A percentile compares a stretch with the other conserved stretches of the same genome.
phyloP scores from a whole-genome alignment of 192 early-diverging fungal species.

The Coemansia brasiliensis region DNA sequence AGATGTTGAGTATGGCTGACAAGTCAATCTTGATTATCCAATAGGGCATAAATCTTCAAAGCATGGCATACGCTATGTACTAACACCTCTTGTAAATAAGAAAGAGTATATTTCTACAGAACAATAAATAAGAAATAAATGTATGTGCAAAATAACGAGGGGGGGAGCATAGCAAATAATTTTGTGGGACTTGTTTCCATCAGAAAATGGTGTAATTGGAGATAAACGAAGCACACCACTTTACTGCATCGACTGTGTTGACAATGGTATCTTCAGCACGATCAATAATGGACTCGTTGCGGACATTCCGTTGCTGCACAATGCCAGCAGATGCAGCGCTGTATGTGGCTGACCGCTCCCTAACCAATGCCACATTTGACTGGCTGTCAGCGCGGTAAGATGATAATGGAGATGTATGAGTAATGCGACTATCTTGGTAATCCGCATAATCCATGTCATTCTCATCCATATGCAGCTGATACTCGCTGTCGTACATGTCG shows the following conservation, averaged over 20 bases:
- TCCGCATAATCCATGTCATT: slow-evolving; percentile 18
- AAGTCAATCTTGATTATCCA: not conserved
- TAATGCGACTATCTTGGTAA: slow-evolving; percentile 6
- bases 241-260: slow-evolving; percentile 56
- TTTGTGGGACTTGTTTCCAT: too few species aligned
- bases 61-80: not conserved
- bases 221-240: slow-evolving; percentile 58
- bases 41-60: too few species aligned
- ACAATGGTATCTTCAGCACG: slow-evolving; percentile 54
- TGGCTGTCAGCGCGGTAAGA: slow-evolving; percentile 7
- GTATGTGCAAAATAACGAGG: slow-evolving; percentile 5
- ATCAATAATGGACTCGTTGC: slow-evolving; percentile 54
- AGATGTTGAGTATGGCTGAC: not conserved
- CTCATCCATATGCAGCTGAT: slow-evolving; percentile 23
- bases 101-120: slow-evolving; percentile 3
- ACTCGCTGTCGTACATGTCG: slow-evolving; percentile 34
- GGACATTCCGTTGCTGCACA: slow-evolving; percentile 11
- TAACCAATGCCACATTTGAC: slow-evolving; percentile 1
- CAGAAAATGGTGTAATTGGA: slow-evolving; percentile 57
- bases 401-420: not conserved
- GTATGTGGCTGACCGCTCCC: not conserved
- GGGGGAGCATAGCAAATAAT: too few species aligned
- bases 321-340: not conserved
- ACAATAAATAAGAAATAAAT: slow-evolving; percentile 8
- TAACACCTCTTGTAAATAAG: not conserved